Evolutionary conservation across 169 alveolate genomes (phyloP).

Genomic region (Amoebophrya sp.): DNA sequence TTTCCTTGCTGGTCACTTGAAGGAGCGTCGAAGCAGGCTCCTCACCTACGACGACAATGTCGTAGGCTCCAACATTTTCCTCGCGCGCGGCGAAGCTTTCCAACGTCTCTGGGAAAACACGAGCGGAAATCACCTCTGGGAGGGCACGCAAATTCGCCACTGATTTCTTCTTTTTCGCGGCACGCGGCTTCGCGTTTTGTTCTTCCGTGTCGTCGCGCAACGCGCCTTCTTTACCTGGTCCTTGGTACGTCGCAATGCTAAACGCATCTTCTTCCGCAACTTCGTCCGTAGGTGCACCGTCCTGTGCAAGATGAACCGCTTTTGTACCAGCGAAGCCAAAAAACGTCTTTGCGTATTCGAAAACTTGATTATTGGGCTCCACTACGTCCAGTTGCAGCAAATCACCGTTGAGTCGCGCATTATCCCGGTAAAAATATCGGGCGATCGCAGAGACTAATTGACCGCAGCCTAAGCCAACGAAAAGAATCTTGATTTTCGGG

Average conservation of each 20-base stretch:
- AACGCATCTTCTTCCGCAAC: no score
- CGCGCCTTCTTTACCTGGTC: background rate
- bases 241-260: no score
- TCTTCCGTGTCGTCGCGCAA: background rate
- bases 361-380: background rate
- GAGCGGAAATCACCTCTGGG: background rate
- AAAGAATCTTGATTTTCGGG: background rate
- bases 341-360: background rate
- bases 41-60: background rate
- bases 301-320: background rate
- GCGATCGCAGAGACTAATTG: background rate
- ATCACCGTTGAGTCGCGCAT: background rate
- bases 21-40: no score
- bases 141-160: background rate
- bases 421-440: background rate
- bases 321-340: background rate
- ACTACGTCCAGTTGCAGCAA: background rate
- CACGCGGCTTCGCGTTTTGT: background rate
- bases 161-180: background rate
- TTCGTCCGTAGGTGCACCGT: background rate
- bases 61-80: background rate
- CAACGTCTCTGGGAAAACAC: background rate
- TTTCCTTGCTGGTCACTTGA: no score
- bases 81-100: background rate
- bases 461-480: background rate